These are phyloP conservation scores for Trichoderma citrinoviride DNA, from an alignment of 2,329 filamentous ascomycete genomes.

Conservation along the genomic window DNA sequence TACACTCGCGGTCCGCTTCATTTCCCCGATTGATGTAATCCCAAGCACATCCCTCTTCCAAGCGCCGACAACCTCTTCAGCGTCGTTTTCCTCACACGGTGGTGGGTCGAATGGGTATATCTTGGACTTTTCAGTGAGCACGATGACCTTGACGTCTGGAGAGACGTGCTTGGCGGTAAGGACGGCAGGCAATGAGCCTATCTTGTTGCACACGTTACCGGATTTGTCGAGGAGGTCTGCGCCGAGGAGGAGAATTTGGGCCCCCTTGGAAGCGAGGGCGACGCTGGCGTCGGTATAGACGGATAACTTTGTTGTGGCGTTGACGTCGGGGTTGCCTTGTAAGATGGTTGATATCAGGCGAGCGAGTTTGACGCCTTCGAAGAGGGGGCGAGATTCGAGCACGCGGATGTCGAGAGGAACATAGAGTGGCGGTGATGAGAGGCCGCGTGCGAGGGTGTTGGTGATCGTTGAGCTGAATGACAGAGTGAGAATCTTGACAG, in stretches of 20 bases:
- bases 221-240: constrained; percentile 59
- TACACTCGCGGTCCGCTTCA: constrained; percentile 33
- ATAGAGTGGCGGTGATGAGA: constrained; percentile 23
- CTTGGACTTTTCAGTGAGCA: constrained; percentile 61
- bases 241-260: constrained; percentile 60
- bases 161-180: constrained; percentile 52
- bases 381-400: constrained; percentile 65
- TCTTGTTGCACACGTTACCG: constrained; percentile 66
- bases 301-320: constrained; percentile 36
- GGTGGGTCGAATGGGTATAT: constrained; percentile 47
- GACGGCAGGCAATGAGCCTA: constrained; percentile 58
- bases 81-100: constrained; percentile 48
- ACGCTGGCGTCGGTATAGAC: constrained; percentile 60
- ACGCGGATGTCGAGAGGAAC: constrained; percentile 53
- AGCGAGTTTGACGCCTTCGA: constrained; percentile 62
- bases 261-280: constrained; percentile 49
- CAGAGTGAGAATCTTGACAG: constrained; percentile 55
- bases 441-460: constrained; percentile 45
- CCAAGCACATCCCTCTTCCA: constrained; percentile 41
- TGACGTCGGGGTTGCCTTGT: background rate
- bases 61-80: constrained; percentile 45
- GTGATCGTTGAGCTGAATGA: constrained; percentile 63
- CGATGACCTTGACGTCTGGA: constrained; percentile 48
- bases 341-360: constrained; percentile 46
- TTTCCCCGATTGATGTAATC: background rate